phyloP scores from a whole-genome alignment of 768 basidiomycete genomes.

The Pisolithus microcarpus region DNA sequence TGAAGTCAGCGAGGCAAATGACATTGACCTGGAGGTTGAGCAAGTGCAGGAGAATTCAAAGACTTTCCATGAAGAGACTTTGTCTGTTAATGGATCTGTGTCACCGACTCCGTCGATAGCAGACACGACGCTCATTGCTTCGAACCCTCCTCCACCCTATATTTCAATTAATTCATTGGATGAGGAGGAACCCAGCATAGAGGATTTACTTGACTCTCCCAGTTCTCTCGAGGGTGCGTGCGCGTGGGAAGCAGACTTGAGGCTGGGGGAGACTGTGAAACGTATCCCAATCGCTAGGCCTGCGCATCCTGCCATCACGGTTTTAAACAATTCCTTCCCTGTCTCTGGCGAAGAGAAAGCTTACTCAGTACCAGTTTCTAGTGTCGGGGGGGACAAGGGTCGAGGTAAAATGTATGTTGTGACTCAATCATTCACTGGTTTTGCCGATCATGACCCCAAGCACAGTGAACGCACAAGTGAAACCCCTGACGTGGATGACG shows the following conservation, averaged over 20 bases:
- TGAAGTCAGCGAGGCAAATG: not conserved
- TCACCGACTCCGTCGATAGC: not conserved
- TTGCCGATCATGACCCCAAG: not conserved
- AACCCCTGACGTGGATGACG: not conserved
- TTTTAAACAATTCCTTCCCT: not conserved
- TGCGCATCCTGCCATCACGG: not conserved
- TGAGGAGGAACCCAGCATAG: conserved; percentile 22
- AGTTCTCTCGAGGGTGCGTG: conserved; percentile 20
- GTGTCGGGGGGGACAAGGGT: conserved; percentile 5
- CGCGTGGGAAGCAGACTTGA: conserved; percentile 26
- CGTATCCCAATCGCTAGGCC: conserved; percentile 10
- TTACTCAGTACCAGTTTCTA: conserved; percentile 3
- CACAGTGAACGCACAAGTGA: not conserved
- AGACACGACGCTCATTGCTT: not conserved
- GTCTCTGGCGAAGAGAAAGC: not conserved
- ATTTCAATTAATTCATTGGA: conserved; percentile 6
- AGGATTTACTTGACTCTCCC: conserved; percentile 22
- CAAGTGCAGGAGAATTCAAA: not conserved
- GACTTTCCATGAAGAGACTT: not conserved
- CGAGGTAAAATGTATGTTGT: conserved; percentile 16
- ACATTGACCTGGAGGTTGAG: too few species aligned
- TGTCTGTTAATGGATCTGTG: not conserved
- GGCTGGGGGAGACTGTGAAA: conserved; percentile 26
- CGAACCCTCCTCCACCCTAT: not conserved
- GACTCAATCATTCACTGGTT: conserved; percentile 26